phyloP scores from a whole-genome alignment of 768 basidiomycete species.

The Exidia glandulosa region DNA sequence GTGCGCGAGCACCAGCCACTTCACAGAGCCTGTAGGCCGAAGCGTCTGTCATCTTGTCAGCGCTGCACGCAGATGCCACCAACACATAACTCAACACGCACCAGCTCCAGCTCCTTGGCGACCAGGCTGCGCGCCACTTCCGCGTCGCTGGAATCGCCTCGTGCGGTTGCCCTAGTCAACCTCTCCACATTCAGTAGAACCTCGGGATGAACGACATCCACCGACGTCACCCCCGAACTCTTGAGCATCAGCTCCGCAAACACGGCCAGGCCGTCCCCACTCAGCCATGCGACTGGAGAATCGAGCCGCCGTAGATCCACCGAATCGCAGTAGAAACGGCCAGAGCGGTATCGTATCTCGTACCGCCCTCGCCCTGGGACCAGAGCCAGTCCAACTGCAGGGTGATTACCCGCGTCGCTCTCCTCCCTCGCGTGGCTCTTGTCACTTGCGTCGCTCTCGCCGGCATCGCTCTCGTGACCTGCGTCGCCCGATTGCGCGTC shows the following conservation, averaged over 20 bases:
- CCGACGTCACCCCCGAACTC: background rate
- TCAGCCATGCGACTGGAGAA: background rate
- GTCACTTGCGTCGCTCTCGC: too few relatives aligned
- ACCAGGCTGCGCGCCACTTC: too few relatives aligned
- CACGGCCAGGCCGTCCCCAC: background rate
- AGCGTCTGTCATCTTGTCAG: too few relatives aligned
- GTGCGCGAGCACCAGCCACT: background rate
- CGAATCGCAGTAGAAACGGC: background rate
- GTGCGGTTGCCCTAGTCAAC: too few relatives aligned
- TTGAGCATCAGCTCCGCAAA: background rate
- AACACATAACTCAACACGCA: background rate
- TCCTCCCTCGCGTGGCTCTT: too few relatives aligned
- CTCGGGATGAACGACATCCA: background rate
- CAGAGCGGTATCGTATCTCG: background rate
- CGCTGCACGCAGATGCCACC: background rate
- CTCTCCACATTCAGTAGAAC: background rate
- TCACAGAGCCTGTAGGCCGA: background rate
- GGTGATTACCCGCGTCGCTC: too few relatives aligned
- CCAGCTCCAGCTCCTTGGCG: too few relatives aligned
- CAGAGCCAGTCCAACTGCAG: too few relatives aligned
- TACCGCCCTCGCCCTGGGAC: too few relatives aligned
- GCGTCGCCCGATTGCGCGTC: too few relatives aligned
- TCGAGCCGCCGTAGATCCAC: background rate
- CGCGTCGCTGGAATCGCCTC: too few relatives aligned
- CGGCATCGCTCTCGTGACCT: too few relatives aligned